Evolutionary conservation across 495 filamentous ascomycete species (phyloP), one percentile per base, ranked within the genome.

Genomic region (Barbatosphaeria neglecta): DNA sequence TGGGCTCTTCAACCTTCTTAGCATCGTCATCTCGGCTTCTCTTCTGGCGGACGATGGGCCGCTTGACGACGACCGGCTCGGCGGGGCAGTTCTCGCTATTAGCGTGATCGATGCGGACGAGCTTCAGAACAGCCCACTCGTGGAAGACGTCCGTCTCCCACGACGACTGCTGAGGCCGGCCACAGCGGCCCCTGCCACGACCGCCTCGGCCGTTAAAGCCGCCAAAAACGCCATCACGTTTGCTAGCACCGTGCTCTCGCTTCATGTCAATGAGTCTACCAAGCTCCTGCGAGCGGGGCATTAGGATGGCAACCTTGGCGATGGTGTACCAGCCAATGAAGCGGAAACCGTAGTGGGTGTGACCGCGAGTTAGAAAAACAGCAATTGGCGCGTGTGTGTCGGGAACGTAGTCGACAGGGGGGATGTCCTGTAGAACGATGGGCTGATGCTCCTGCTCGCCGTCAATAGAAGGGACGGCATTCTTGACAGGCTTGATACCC

Each of bases 101-200:
- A 2, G 40, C 31, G 7, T 16, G 35, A 18, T 47, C 25, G n/a
- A 54, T 13, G 19, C 45, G 42, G 42, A 46, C 47, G n/a, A 61
- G 54, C 31, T 51, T 51, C 25, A 61, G 41, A 2, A 58, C 53
- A 8, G 55, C 58, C 58, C 58, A 61, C 24, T 58, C 58, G 2
- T 3, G 13, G 5, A 16, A 13, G 2, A 61, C 38, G 13, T 49
- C 39, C 0, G 38, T 4, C 2, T 49, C 37, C 55, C 52, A 58
- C 3, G 44, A 43, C 2, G 41, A 23, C 0, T 41, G 31, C 13
- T 50, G 3, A 1, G 40, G 15, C 13, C 51, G 45, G 7, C 54
- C 49, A 22, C 22, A 39, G 5, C 38, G 18, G 25, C 47, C 46
- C 3, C 27, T 8, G 8, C 3, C 27, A 10, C 27, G 27, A 10